Percentiles rank a stretch among this genome's conserved stretches.
Conservation (phyloP, 2,329 filamentous ascomycete genomes). For the Fusarium sulawesiense region DNA sequence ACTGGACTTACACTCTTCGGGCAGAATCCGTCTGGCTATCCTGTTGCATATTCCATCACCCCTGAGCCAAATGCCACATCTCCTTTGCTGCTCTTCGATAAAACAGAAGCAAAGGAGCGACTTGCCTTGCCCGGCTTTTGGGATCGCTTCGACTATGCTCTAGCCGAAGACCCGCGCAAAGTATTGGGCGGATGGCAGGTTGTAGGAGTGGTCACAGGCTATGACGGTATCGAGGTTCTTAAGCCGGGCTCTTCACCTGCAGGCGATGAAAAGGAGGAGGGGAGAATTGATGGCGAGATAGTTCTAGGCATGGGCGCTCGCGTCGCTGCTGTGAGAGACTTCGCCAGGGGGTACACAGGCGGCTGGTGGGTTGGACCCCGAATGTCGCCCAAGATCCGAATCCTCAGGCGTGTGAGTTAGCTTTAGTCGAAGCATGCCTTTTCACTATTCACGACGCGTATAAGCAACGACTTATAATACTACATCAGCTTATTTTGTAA, state of each 20-base stretch:
- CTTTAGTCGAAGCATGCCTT: not conserved
- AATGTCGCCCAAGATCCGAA: conserved; percentile 66
- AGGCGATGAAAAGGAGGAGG: conserved; percentile 15
- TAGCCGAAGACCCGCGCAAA: conserved; percentile 64
- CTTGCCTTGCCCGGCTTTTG: conserved; percentile 67
- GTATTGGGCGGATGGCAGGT: conserved; percentile 66
- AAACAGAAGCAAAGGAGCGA: conserved; percentile 62
- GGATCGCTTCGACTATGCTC: conserved; percentile 71
- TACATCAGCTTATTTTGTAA: conserved; percentile 28
- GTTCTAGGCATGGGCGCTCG: conserved; percentile 60
- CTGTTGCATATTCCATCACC: conserved; percentile 49
- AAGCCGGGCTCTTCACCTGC: conserved; percentile 55
- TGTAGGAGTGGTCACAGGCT: conserved; percentile 67
- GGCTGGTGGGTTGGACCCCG: conserved; percentile 74
- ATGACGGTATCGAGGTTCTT: conserved; percentile 68
- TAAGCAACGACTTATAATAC: conserved; percentile 20
- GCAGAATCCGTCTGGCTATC: conserved; percentile 57
- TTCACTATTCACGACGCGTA: not conserved
- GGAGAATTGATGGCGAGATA: conserved; percentile 28
- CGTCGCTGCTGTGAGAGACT: conserved; percentile 54
- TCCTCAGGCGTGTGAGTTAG: conserved; percentile 54
- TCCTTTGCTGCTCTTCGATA: conserved; percentile 64
- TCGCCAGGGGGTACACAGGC: conserved; percentile 60
- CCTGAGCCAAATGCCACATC: conserved; percentile 31
- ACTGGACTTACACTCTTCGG: conserved; percentile 76